Conservation (phyloP, 2,329 filamentous ascomycete genomes). For the Trichoderma koningiopsis region DNA sequence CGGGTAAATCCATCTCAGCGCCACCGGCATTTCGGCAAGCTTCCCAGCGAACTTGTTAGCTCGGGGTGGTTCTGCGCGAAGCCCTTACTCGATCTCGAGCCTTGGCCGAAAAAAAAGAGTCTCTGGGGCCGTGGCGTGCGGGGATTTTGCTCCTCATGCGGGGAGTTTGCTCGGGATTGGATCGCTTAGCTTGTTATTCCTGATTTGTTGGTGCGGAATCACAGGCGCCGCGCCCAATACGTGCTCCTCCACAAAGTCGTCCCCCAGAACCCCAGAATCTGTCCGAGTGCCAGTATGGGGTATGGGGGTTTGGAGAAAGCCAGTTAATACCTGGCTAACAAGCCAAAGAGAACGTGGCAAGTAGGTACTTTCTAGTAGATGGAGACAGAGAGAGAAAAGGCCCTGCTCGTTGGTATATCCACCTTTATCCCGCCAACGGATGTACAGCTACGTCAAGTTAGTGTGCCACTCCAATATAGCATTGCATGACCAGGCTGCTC, state of each 20-base stretch:
- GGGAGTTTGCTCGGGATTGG: slow-evolving; percentile 9
- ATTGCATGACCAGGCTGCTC: slow-evolving; percentile 1
- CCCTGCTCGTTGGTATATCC: slow-evolving; percentile 5
- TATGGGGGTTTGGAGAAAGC: not conserved
- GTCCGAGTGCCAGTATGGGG: not conserved
- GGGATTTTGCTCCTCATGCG: not conserved
- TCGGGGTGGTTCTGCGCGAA: slow-evolving; percentile 15
- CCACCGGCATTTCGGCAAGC: slow-evolving; percentile 23
- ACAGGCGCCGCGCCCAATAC: not conserved
- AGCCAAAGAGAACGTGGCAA: not conserved
- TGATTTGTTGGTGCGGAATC: slow-evolving; percentile 2
- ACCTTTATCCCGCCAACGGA: slow-evolving; percentile 8
- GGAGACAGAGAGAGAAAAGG: not conserved
- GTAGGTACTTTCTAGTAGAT: not conserved
- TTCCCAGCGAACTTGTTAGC: not conserved
- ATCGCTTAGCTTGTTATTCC: not conserved
- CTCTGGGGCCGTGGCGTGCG: not conserved
- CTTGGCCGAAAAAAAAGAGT: not conserved
- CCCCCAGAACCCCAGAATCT: not conserved
- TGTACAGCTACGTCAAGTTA: not conserved
- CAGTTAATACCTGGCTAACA: too few relatives aligned
- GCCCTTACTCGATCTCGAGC: not conserved
- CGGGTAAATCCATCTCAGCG: slow-evolving; percentile 5
- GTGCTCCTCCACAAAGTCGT: not conserved
- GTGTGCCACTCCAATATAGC: not conserved